A percentile compares a stretch with the other conserved stretches of the same genome.
phyloP scores from a whole-genome alignment of 805 yeast genomes.

The Monosporozyma yasuniensis region DNA sequence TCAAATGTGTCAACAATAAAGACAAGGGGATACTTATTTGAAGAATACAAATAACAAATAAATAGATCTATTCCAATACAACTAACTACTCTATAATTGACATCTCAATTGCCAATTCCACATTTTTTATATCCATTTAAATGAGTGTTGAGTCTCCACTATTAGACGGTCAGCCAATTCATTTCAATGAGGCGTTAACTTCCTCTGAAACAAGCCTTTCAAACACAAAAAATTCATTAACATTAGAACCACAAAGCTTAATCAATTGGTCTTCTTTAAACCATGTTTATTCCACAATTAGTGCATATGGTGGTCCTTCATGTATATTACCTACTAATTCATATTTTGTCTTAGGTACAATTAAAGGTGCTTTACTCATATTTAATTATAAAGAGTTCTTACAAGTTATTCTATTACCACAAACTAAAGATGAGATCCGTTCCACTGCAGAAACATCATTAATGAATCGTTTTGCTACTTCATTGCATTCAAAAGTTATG shows the following conservation, averaged over 20 bases:
- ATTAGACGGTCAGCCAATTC: neutral
- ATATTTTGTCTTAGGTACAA: conserved; percentile 57
- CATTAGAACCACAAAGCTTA: neutral
- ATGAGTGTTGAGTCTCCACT: neutral
- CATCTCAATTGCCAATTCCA: too few relatives aligned
- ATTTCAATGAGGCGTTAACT: neutral
- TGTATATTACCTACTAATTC: conserved; percentile 37
- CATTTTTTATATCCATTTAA: neutral
- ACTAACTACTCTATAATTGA: too few relatives aligned
- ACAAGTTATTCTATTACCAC: conserved; percentile 30
- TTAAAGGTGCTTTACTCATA: conserved; percentile 52
- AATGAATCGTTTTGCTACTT: neutral
- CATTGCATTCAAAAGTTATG: conserved; percentile 32
- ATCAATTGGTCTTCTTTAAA: conserved; percentile 5
- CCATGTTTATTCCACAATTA: conserved; percentile 20
- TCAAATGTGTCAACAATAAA: neutral
- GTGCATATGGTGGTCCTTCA: conserved; percentile 44
- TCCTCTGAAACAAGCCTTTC: neutral
- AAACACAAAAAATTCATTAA: neutral
- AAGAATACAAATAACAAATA: neutral
- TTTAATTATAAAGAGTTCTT: conserved; percentile 63
- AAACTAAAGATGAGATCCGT: neutral
- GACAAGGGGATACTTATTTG: neutral
- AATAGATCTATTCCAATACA: too few relatives aligned
- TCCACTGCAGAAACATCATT: conserved; percentile 4